Evolutionary conservation across 2,329 filamentous ascomycete species (phyloP), one percentile per base, ranked within the genome.

Genomic region (Fusarium redolens): DNA sequence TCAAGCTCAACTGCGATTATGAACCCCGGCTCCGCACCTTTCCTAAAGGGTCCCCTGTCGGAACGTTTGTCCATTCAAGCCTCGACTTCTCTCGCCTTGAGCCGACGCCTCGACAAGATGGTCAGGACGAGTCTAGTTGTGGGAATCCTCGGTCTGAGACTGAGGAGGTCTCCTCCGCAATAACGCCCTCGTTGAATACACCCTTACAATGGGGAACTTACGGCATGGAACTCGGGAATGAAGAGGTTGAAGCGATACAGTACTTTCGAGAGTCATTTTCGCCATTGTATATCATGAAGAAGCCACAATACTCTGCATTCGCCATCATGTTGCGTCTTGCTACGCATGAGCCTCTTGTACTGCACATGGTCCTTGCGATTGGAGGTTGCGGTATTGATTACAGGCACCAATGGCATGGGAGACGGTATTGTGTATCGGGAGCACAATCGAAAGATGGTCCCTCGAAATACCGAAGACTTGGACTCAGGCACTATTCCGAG

Each of bases 51-150:
- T 18, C n/a, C 4, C 8, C 38, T 4, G n/a, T 20, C 12, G 40
- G 38, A 22, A 44, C 30, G n/a, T 25, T 44, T 22, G n/a, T 45
- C 13, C 30, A 57, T 14, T 57, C 54, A 18, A 45, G 40, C 22
- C 9, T 45, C 0, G n/a, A 57, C 22, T 15, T 33, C 7, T 44
- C 40, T 5, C 10, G 40, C 18, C 6, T 44, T 12, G 7, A 31
- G 28, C n/a, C 38, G 0, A 35, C 2, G 0, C 6, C 8, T 17
- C n/a, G n/a, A 7, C 5, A 0, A 18, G 15, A 22, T 13, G 20
- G 4, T 18, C 11, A 11, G 14, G 2, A 35, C 6, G 7, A 25
- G 12, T 20, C 5, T 20, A 6, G 4, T 5, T 37, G 6, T 14
- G 30, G 30, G 1, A 15, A 2, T 4, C 22, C 13, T 38, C 50